A percentile compares a stretch with the other conserved stretches of the same genome.
These are phyloP conservation scores for Rhizopus delemar DNA, from an alignment of 371 early-diverging fungal genomes.

Conservation along the genomic window DNA sequence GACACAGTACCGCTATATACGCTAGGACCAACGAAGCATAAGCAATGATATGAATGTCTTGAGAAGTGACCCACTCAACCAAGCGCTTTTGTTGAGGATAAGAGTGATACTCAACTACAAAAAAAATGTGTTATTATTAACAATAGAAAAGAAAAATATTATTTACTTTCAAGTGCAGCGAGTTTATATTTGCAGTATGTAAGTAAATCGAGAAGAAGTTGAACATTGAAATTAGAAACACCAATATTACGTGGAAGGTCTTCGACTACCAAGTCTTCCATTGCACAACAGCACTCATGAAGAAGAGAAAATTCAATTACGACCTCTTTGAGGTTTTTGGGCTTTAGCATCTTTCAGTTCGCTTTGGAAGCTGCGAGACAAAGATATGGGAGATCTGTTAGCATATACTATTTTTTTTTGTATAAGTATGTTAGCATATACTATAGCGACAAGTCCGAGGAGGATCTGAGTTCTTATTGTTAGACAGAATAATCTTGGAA, in stretches of 20 bases:
- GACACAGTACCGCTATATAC: conserved; percentile 52
- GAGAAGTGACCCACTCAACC: conserved; percentile 35
- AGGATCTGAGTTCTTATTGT: no score
- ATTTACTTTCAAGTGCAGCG: conserved; percentile 22
- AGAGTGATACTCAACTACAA: conserved; percentile 62
- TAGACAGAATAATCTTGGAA: no score
- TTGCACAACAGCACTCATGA: conserved; percentile 37
- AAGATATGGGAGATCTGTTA: no score
- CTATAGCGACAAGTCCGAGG: no score
- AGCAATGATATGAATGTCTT: conserved; percentile 54
- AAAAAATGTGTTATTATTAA: not conserved
- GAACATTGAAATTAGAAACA: conserved; percentile 60
- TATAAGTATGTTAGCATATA: no score
- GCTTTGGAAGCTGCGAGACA: no score
- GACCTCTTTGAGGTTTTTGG: conserved; percentile 21
- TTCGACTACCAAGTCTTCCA: conserved; percentile 39
- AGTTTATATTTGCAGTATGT: conserved; percentile 39
- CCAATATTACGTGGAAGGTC: conserved; percentile 55
- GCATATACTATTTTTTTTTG: no score
- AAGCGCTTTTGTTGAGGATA: conserved; percentile 59
- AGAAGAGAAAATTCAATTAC: conserved; percentile 38
- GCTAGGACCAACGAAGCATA: conserved; percentile 60
- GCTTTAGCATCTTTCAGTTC: no score
- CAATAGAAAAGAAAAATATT: not conserved
- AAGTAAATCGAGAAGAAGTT: conserved; percentile 33